Base-by-base conservation (phyloP, 148 eudicot species). In the Salicornia ramosissima region DNA sequence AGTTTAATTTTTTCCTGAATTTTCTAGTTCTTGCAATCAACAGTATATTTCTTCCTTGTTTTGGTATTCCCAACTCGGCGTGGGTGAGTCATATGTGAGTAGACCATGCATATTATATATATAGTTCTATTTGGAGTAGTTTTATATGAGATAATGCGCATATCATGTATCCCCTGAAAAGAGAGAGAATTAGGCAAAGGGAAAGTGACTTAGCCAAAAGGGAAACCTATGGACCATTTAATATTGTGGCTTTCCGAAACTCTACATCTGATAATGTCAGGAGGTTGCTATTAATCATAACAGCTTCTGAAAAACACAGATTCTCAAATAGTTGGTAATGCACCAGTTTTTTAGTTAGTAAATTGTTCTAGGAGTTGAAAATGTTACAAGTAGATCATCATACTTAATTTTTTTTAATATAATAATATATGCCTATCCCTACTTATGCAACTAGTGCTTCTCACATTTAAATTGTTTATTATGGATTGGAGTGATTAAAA, bases 191-290 rank as follows among this genome's bases (percentile, higher is more conserved):
- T 11, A 46, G 67, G 47, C 72, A 56, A 54, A 22, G 16, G 29
- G 43, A 69, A 75, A 75, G 68, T 75, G 78, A 69, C 78, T 68
- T 29, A 30, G n/a, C n/a, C n/a, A n/a, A n/a, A n/a, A n/a, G n/a
- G 9, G 18, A 15, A 50, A 46, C 30, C 39, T 28, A 22, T 33
- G 16, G 43, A 65, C 42, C 26, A 13, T 60, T 19, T 33, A 16
- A 47, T 56, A 68, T 26, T 64, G 47, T 54, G 10, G 22, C 54
- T 54, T 64, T 56, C 51, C 30, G 15, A 19, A 64, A 73, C 42
- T 22, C 29, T 14, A n/a, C n/a, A n/a, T 45, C 51, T 62, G 42
- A 39, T 42, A 43, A 64, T 12, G 6, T 43, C 45, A 36, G 39
- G 33, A 50, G 21, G 40, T 55, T 12, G 26, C 47, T 56, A 40